A percentile compares a stretch with the other conserved stretches of the same genome.
These are phyloP conservation scores for Jaminaea rosea DNA, from an alignment of 1,284 basidiomycete species.

Conservation along the genomic window DNA sequence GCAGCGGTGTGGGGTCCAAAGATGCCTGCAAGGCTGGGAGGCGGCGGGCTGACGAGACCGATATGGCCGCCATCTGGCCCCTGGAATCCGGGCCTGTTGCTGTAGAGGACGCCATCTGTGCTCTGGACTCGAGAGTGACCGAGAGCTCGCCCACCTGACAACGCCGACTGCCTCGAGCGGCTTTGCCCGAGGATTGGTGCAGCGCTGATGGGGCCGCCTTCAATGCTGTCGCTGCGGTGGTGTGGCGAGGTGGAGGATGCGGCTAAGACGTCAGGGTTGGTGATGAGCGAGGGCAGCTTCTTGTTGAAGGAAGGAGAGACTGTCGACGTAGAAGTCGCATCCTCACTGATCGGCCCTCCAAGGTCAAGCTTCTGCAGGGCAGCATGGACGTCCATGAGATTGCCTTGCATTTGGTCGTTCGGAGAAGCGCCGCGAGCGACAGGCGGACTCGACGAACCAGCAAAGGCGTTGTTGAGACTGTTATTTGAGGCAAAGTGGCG, in stretches of 20 bases:
- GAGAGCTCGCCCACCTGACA: slow-evolving; percentile 5
- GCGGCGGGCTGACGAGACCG: slow-evolving; percentile 6
- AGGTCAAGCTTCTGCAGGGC: slow-evolving; percentile 5
- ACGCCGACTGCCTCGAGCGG: slow-evolving; percentile 11
- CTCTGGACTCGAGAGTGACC: background rate
- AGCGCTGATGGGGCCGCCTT: slow-evolving; percentile 15
- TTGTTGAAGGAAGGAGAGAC: slow-evolving; percentile 8
- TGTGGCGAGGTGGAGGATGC: slow-evolving; percentile 8
- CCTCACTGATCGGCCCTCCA: background rate
- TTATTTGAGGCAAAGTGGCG: too few species aligned
- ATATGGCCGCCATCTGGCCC: too few species aligned
- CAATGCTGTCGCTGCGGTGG: background rate
- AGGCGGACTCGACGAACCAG: background rate
- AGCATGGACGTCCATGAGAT: slow-evolving; percentile 7
- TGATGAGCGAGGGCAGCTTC: slow-evolving; percentile 31
- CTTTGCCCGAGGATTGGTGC: slow-evolving; percentile 30
- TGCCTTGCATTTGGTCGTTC: background rate
- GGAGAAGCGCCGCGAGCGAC: background rate
- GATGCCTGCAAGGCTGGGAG: slow-evolving; percentile 1
- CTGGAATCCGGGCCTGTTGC: background rate
- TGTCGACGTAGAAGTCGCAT: background rate
- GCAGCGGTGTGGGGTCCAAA: slow-evolving; percentile 23
- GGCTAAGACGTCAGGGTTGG: slow-evolving; percentile 27
- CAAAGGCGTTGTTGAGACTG: background rate
- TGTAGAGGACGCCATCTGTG: slow-evolving; percentile 1